phyloP scores from a whole-genome alignment of 495 filamentous ascomycete species.

The Daldinia vernicosa region DNA sequence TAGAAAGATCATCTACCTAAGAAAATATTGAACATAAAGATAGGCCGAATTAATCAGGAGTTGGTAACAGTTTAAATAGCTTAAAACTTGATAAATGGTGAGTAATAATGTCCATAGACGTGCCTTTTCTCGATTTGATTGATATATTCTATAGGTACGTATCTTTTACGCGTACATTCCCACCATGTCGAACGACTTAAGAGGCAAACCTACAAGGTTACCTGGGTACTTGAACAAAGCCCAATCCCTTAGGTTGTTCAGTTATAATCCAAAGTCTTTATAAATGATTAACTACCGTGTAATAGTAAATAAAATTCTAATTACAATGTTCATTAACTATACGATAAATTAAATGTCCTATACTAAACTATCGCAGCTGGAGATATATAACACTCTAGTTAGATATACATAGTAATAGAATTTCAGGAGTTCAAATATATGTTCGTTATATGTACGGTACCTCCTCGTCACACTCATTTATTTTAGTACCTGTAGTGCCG shows the following conservation, averaged over 20 bases:
- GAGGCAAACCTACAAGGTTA: too few species aligned
- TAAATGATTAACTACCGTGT: neutral
- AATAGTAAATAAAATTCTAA: too few species aligned
- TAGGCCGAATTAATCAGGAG: neutral
- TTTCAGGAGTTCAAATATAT: too few species aligned
- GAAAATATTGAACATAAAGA: neutral
- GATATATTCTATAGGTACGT: neutral
- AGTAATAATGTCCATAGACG: neutral
- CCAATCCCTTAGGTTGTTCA: neutral
- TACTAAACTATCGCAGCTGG: neutral
- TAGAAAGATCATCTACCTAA: neutral
- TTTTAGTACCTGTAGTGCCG: slow-evolving; percentile 21
- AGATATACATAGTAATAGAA: too few species aligned
- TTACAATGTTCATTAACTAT: too few species aligned
- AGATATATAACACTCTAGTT: too few species aligned
- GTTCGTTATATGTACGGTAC: too few species aligned
- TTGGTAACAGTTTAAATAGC: neutral
- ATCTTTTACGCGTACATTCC: neutral
- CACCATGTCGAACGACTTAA: neutral
- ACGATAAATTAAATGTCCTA: neutral
- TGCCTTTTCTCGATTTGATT: neutral
- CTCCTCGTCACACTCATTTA: slow-evolving; percentile 9
- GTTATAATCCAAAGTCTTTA: neutral
- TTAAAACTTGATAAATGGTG: neutral
- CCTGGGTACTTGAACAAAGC: neutral